Percentiles rank a stretch among this genome's conserved stretches.
Conservation (phyloP, 352 stramenopile genomes). For the Plasmopara viticola region DNA sequence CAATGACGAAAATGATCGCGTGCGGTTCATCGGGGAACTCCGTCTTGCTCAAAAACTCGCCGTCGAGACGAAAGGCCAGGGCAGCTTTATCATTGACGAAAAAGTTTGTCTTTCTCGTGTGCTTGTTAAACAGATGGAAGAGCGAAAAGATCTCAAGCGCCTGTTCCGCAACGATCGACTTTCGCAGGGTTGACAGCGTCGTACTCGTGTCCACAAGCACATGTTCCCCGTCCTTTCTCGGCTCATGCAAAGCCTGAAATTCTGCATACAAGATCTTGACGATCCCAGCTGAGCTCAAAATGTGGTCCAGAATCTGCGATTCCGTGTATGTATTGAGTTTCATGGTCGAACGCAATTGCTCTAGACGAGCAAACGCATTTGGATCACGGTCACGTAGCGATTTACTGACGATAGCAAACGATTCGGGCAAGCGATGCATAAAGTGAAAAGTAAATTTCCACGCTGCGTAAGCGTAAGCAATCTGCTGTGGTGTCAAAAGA, state of each 20-base stretch:
- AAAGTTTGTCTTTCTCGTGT: conserved; percentile 82
- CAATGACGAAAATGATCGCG: conserved; percentile 93
- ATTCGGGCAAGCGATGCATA: conserved; percentile 78
- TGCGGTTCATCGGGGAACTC: conserved; percentile 86
- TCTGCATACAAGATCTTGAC: conserved; percentile 77
- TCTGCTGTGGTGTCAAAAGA: conserved; percentile 67
- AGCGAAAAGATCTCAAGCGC: conserved; percentile 73
- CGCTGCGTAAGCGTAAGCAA: conserved; percentile 78
- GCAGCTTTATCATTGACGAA: conserved; percentile 76
- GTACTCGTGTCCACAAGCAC: conserved; percentile 32
- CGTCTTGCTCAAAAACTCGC: conserved; percentile 65
- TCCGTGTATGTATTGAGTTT: conserved; percentile 86
- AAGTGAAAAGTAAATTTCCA: conserved; percentile 89
- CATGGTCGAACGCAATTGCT: conserved; percentile 75
- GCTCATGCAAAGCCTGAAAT: conserved; percentile 67
- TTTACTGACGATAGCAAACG: conserved; percentile 70
- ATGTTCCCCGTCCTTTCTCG: conserved; percentile 25
- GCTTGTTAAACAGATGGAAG: conserved; percentile 81
- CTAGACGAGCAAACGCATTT: conserved; percentile 64
- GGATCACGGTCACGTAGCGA: conserved; percentile 73
- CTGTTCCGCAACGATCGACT: conserved; percentile 68
- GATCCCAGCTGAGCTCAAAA: conserved; percentile 58
- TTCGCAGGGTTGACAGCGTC: conserved; percentile 66
- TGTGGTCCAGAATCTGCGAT: conserved; percentile 82
- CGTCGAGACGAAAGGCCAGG: conserved; percentile 67